phyloP scores from a whole-genome alignment of 2,329 filamentous ascomycete species.

The Pyricularia sp. region DNA sequence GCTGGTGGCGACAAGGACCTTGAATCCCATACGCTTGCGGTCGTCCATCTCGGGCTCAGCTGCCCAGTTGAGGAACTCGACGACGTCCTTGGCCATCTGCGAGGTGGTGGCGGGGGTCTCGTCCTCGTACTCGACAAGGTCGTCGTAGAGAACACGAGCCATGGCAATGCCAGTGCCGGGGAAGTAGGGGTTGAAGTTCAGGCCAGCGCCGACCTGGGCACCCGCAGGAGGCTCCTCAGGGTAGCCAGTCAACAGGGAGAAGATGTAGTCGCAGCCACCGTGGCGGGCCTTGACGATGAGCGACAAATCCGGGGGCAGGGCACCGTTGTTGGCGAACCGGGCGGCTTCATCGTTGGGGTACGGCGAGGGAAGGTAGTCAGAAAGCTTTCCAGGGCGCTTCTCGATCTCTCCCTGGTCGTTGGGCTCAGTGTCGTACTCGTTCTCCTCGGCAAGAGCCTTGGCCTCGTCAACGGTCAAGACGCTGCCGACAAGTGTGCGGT shows the following conservation, averaged over 20 bases:
- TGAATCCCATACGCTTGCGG: slow-evolving; percentile 99
- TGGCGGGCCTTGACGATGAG: slow-evolving; percentile 96
- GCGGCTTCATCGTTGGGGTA: slow-evolving; percentile 99
- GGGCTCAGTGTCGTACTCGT: slow-evolving; percentile 96
- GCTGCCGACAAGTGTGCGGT: slow-evolving; percentile 79
- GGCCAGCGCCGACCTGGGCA: slow-evolving; percentile 68
- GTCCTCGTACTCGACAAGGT: slow-evolving; percentile 95
- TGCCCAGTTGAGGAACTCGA: slow-evolving; percentile 98
- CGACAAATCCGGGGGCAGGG: slow-evolving; percentile 90
- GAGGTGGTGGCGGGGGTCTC: slow-evolving; percentile 86
- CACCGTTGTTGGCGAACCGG: slow-evolving; percentile 95
- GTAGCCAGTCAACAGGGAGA: slow-evolving; percentile 91
- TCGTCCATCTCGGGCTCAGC: slow-evolving; percentile 99
- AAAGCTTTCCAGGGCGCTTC: slow-evolving; percentile 96
- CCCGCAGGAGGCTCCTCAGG: slow-evolving; percentile 91
- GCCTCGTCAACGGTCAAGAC: slow-evolving; percentile 95
- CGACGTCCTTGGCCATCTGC: slow-evolving; percentile 99
- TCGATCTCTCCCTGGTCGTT: slow-evolving; percentile 97
- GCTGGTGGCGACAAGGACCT: slow-evolving; percentile 72
- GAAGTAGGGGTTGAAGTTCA: slow-evolving; percentile 99
- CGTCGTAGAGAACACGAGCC: slow-evolving; percentile 96
- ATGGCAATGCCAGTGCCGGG: slow-evolving; percentile 97
- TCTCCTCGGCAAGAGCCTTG: slow-evolving; percentile 93
- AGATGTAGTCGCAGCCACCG: slow-evolving; percentile 97
- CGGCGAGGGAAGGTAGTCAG: slow-evolving; percentile 85